Conservation (phyloP, 306 rosid genomes). For the Echinosophora koreensis region DNA sequence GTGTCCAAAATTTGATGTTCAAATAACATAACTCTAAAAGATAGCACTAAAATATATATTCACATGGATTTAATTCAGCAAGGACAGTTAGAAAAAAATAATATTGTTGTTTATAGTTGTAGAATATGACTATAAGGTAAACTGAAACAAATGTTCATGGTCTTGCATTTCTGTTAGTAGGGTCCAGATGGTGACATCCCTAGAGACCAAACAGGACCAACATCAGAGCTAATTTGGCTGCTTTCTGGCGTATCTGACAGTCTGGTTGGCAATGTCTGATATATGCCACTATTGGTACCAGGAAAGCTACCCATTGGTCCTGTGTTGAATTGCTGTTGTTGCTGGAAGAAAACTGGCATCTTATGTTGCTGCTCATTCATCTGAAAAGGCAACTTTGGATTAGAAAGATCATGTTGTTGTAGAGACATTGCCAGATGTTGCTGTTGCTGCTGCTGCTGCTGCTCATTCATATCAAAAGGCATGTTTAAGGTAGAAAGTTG, state of each 20-base stretch:
- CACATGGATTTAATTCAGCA: neutral
- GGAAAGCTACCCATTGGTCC: conserved; percentile 49
- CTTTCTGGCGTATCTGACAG: conserved; percentile 50
- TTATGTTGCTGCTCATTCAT: conserved; percentile 53
- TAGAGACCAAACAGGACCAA: conserved; percentile 49
- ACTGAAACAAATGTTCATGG: conserved; percentile 8
- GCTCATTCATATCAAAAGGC: conserved; percentile 45
- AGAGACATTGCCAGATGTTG: conserved; percentile 43
- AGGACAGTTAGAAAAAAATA: neutral
- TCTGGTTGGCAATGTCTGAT: conserved; percentile 47
- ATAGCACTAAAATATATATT: neutral
- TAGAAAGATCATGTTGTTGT: conserved; percentile 42
- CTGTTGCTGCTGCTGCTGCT: conserved; percentile 40
- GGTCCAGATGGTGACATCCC: conserved; percentile 37
- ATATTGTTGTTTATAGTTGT: neutral
- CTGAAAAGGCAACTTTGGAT: conserved; percentile 51
- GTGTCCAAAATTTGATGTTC: too few relatives aligned
- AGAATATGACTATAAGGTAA: neutral
- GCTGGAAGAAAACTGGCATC: conserved; percentile 52
- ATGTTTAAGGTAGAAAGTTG: conserved; percentile 29
- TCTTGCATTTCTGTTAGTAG: conserved; percentile 20
- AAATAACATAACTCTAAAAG: too few relatives aligned
- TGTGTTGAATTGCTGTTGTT: conserved; percentile 49
- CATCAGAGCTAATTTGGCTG: conserved; percentile 52
- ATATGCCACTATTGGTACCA: conserved; percentile 35